Base-by-base conservation (phyloP, 1,284 basidiomycete species). In the Pseudozyma sp. region DNA sequence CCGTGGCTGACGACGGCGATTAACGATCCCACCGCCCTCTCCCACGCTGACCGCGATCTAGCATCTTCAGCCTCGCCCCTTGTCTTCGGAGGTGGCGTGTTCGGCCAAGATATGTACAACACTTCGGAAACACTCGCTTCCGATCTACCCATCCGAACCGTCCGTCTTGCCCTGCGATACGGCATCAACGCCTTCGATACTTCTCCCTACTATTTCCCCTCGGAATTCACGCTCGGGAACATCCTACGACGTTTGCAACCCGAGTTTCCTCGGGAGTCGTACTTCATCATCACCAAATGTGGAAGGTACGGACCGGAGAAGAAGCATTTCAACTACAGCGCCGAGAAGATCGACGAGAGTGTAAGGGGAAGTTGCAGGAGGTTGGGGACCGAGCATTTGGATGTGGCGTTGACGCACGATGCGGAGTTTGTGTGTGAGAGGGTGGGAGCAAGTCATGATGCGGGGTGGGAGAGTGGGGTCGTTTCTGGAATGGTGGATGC, bases 141-240 rank as follows among this genome's bases (percentile, higher is more conserved):
- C 45, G 54, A 75, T 34, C 42, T 74, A 4, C 75, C 78, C 31
- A 48, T 79, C 13, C 77, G 68, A 40, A 81, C 79, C 3, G 59
- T 94, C 16, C 88, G 93, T 30, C 88, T 95, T 24, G 77, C 78
- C 30, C 66, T 84, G 52, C 55, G 92, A 50, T 95, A 94, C 85
- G 95, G 94, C 17, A 91, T 98, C 68, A 88, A 87, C 49, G 92
- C 92, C 0, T 94, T 99, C 82, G 96, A 99, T 83, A 98, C 85
- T 3, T 84, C 83, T 8, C 86, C 91, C 7, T 93, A 91, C 85
- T 98, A 99, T 85, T 93, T 93, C 34, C 90, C 91, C 2, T 97
- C 94, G 4, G 95, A 98, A 85, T 89, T 92, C 66, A 88, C 97
- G 1, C 87, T 98, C 17, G 95, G 95, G 29, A 78, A 78, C 40